Base-by-base conservation (phyloP, 1,284 basidiomycete species). In the Rhodotorula sp. region DNA sequence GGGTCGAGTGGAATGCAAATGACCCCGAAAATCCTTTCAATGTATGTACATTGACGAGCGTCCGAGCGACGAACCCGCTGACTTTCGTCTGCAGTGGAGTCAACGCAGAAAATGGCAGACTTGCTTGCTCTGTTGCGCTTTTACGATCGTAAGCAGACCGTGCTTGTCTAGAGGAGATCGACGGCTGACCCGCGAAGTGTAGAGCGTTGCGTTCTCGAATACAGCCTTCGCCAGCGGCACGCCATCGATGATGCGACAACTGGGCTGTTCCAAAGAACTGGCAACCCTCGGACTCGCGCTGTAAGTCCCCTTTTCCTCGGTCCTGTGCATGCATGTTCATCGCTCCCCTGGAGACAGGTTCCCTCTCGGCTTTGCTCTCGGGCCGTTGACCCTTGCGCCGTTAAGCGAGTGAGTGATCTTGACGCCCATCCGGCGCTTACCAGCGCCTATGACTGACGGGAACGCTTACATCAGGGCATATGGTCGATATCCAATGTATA, bases 401-500 rank as follows among this genome's bases (percentile, higher is more conserved):
- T 60, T 75, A 5, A 64, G 60, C 37, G 73, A 75, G 69, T 63
- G 15, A 18, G 69, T 4, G 14, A 7, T 7, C n/a, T 4, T 7
- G 4, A 4, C 6, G 3, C 6, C 26, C 26, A 18, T 18, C n/a
- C 15, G 0, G 18, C 48, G 7, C n/a, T 14, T 24, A 15, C 24
- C 24, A 42, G 1, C 24, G 24, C 60, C 3, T 1, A 5, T 46
- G 14, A 45, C 29, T 26, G 24, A 17, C 53, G 14, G 12, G 30
- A 7, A 3, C 8, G n/a, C 6, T 2, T 22, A 6, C 1, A 29
- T 17, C 18, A 63, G 60, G 46, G 68, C 67, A 0, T 72, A 58
- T 42, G 68, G 71, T 1, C 64, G 72, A 4, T 74, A 74, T 20
- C 64, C 73, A 6, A 81, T 89, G 56, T 85, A 87, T 77, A 67